Evolutionary conservation across 2,329 filamentous ascomycete genomes (phyloP).

Genomic region (Coleophoma cylindrospora): DNA sequence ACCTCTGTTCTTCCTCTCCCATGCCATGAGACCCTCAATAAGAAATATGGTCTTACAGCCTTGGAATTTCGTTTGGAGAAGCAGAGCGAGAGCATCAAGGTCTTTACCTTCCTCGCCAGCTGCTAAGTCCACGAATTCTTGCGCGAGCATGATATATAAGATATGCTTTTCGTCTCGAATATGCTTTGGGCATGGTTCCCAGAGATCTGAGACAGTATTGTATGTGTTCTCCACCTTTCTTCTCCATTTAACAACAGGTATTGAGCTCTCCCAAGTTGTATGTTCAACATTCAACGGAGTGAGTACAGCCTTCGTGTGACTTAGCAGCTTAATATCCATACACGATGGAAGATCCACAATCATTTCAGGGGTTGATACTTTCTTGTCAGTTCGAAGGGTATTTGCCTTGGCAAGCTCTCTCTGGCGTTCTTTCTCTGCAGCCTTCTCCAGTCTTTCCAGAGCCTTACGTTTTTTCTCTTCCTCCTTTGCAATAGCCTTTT

Average conservation of each 20-base stretch:
- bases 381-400: slow-evolving; percentile 68
- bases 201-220: slow-evolving; percentile 40
- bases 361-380: slow-evolving; percentile 70
- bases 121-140: slow-evolving; percentile 61
- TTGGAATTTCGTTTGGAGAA: slow-evolving; percentile 48
- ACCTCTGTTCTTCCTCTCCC: slow-evolving; percentile 65
- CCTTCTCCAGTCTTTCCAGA: slow-evolving; percentile 55
- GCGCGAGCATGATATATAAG: slow-evolving; percentile 53
- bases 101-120: slow-evolving; percentile 39
- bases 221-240: slow-evolving; percentile 43
- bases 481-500: slow-evolving; percentile 18
- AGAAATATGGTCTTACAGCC: slow-evolving; percentile 59
- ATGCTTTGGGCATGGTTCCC: slow-evolving; percentile 39
- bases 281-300: slow-evolving; percentile 42
- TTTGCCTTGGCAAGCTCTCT: slow-evolving; percentile 69
- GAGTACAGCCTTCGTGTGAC: slow-evolving; percentile 46
- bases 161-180: slow-evolving; percentile 43
- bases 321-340: slow-evolving; percentile 40
- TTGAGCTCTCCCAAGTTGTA: slow-evolving; percentile 37
- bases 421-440: slow-evolving; percentile 56
- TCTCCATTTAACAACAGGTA: slow-evolving; percentile 47
- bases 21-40: slow-evolving; percentile 62
- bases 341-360: slow-evolving; percentile 62
- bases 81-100: slow-evolving; percentile 54
- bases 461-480: slow-evolving; percentile 49